Percentiles rank a stretch among this genome's conserved stretches.
Conservation (phyloP, 371 early-diverging fungal species). For the Mortierella sp. region DNA sequence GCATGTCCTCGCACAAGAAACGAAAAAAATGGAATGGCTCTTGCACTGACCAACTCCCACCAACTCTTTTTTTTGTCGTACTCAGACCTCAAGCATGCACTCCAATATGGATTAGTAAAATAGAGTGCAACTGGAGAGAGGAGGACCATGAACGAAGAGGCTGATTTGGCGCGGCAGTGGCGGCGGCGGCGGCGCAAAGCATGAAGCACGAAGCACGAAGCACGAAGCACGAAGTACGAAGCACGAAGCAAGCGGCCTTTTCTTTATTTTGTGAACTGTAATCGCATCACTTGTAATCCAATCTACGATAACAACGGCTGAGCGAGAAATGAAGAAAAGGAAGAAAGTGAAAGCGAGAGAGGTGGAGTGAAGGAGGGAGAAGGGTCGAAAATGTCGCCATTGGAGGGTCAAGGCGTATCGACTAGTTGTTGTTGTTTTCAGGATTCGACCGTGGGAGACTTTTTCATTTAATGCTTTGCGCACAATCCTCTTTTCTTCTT, state of each 20-base stretch:
- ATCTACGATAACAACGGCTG: conserved; percentile 1
- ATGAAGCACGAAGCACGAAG: too few species aligned
- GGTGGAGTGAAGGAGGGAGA: background rate
- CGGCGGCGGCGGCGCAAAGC: too few species aligned
- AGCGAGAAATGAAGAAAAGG: background rate
- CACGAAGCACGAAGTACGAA: too few species aligned
- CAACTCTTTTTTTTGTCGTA: too few species aligned
- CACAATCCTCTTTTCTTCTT: background rate
- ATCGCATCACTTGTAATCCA: background rate
- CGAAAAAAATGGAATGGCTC: background rate
- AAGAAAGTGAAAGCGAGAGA: background rate
- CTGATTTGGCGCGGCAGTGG: too few species aligned
- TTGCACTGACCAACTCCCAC: background rate
- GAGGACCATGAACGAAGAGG: too few species aligned
- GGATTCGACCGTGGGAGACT: background rate
- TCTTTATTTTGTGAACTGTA: background rate
- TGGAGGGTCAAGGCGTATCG: background rate
- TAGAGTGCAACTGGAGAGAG: too few species aligned
- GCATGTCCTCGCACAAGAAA: background rate
- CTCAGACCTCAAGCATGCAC: too few species aligned
- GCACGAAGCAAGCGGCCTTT: background rate
- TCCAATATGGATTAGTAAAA: too few species aligned
- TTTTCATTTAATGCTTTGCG: background rate
- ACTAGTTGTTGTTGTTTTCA: too few species aligned
- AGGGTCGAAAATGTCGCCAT: background rate